These are phyloP conservation scores for Saccharomycodes ludwigii DNA, from an alignment of 805 yeast species.

Conservation along the genomic window DNA sequence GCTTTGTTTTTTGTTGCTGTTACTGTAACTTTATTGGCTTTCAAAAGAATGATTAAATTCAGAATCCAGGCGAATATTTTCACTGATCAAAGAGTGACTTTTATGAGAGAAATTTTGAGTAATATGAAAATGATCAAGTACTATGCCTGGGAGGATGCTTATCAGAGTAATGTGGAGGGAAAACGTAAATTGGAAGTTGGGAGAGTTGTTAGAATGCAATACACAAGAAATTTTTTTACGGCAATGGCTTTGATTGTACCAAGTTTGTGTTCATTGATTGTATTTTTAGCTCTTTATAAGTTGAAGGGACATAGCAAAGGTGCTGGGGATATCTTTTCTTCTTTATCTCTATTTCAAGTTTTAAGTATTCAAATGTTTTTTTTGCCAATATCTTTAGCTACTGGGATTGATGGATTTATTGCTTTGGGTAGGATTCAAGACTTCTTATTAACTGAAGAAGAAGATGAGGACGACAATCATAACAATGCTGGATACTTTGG, in stretches of 20 bases:
- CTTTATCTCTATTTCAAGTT: constrained; percentile 54
- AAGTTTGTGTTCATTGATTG: constrained; percentile 54
- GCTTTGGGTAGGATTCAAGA: constrained; percentile 48
- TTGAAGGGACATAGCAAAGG: constrained; percentile 28
- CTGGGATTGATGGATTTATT: constrained; percentile 55
- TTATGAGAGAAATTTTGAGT: constrained; percentile 66
- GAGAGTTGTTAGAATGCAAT: constrained; percentile 49
- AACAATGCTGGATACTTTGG: constrained; percentile 4
- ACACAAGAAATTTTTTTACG: constrained; percentile 47
- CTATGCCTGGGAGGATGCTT: constrained; percentile 88
- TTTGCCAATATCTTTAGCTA: constrained; percentile 58
- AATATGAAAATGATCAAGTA: constrained; percentile 75
- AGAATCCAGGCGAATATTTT: constrained; percentile 46
- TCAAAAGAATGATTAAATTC: constrained; percentile 39
- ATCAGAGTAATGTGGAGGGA: constrained; percentile 39
- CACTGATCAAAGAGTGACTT: constrained; percentile 68
- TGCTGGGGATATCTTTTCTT: constrained; percentile 58
- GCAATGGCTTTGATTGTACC: constrained; percentile 62
- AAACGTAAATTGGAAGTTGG: constrained; percentile 52
- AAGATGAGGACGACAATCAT: constrained; percentile 12
- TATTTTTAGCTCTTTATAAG: constrained; percentile 35
- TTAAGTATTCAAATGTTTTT: constrained; percentile 51
- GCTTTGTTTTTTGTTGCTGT: constrained; percentile 37
- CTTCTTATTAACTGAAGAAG: constrained; percentile 35
- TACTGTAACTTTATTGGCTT: constrained; percentile 29